Evolutionary conservation across 2,329 filamentous ascomycete species (phyloP), one percentile per base, ranked within the genome.

Genomic region (Colletotrichum cereale): DNA sequence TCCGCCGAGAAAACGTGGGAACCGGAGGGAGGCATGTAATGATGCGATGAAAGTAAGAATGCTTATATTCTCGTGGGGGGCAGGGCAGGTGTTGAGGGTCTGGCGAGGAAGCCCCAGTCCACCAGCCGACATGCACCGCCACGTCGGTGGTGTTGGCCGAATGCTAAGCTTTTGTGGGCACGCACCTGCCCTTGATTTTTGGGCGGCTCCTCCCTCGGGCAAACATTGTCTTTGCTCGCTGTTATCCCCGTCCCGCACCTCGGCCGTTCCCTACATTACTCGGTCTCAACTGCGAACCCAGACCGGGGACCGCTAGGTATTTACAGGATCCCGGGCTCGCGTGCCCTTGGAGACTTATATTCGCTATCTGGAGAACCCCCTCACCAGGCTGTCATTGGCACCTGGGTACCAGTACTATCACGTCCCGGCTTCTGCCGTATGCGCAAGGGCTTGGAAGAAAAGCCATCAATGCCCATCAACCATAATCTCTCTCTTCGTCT

Each of bases 111-210:
- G 12, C 21, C 53, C 53, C 34, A 34, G 31, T 36, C 31, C 31
- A 29, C 18, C 11, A 7, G 34, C 5, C 60, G 47, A 34, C 26
- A 36, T 40, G 36, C 36, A 29, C 53, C 52, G 29, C 50, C 50
- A 55, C 50, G 16, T 18, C 26, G 26, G 26, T 42, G 40, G 21
- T 31, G 40, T 14, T 36, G 26, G n/a, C 44, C 31, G 36, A 63
- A 47, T 21, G 68, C 58, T 68, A 71, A 71, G 68, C 68, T 71
- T 71, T 71, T 68, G 38, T 31, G 38, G 47, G 38, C 24, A 38
- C 47, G 47, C 61, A 61, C 67, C 62, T 60, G 53, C 16, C 47
- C 53, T 64, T 44, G 61, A 26, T 36, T 53, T 29, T 42, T 63
- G 58, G 38, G 38, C 56, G 56, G 56, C 56, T 40, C 38, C 42